phyloP scores from a whole-genome alignment of 148 eudicot genomes.

The Drosera capensis region DNA sequence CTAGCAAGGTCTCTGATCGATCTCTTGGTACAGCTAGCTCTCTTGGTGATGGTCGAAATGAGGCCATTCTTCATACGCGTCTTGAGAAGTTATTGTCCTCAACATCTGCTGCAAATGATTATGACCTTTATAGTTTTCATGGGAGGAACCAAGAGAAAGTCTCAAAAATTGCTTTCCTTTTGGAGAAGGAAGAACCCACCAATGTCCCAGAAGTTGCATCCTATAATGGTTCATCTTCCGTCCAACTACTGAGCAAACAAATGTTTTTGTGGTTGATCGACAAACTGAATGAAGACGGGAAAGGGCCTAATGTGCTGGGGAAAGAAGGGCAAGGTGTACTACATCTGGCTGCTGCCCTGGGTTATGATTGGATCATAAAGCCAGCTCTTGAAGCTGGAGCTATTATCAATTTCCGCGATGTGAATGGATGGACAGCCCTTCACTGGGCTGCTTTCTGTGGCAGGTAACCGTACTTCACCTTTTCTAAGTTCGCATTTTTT shows the following conservation, averaged over 20 bases:
- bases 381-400: slow-evolving; percentile 45
- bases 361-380: slow-evolving; percentile 51
- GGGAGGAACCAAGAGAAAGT: slow-evolving; percentile 13
- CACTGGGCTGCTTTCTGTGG: slow-evolving; percentile 80
- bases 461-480: slow-evolving; percentile 28
- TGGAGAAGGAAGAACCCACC: slow-evolving; percentile 20
- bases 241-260: slow-evolving; percentile 24
- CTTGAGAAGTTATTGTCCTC: slow-evolving; percentile 23
- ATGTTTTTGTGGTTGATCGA: slow-evolving; percentile 33
- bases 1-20: slow-evolving; percentile 6
- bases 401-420: slow-evolving; percentile 51
- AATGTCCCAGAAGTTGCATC: slow-evolving; percentile 11
- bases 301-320: slow-evolving; percentile 38
- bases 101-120: slow-evolving; percentile 8
- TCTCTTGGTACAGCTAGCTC: slow-evolving; percentile 21
- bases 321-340: slow-evolving; percentile 50
- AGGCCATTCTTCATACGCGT: slow-evolving; percentile 19
- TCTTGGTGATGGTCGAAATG: slow-evolving; percentile 22
- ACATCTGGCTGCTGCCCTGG: slow-evolving; percentile 63
- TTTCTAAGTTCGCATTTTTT: too few relatives aligned
- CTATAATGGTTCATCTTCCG: background rate
- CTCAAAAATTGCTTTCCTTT: slow-evolving; percentile 14
- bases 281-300: slow-evolving; percentile 34
- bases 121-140: slow-evolving; percentile 8
- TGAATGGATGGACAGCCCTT: slow-evolving; percentile 63